These are phyloP conservation scores for Candida patagonica DNA, from an alignment of 805 yeast species.

Conservation along the genomic window DNA sequence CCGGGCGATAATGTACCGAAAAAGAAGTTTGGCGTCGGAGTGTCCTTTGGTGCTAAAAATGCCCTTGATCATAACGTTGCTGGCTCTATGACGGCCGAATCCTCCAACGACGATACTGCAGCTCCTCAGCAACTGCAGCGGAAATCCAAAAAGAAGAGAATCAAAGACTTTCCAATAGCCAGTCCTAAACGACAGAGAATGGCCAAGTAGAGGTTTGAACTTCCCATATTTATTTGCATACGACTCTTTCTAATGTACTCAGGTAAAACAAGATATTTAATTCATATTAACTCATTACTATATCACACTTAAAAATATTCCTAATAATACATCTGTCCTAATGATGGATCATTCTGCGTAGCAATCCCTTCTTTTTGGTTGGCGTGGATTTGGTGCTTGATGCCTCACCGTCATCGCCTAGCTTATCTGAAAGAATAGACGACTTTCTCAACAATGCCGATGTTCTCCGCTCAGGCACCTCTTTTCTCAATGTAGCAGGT, in stretches of 20 bases:
- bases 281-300: no score
- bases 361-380: no score
- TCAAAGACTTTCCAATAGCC: constrained; percentile 3
- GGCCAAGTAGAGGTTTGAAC: neutral
- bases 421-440: no score
- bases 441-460: no score
- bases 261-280: no score
- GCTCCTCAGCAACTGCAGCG: constrained; percentile 4
- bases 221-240: neutral
- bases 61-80: constrained; percentile 4
- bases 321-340: no score
- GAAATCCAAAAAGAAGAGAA: constrained; percentile 5
- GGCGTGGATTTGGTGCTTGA: no score
- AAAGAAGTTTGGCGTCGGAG: constrained; percentile 5
- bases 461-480: no score
- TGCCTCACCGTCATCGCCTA: no score
- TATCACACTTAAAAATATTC: no score
- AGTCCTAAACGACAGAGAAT: constrained; percentile 5
- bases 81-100: constrained; percentile 12
- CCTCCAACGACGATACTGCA: constrained; percentile 16
- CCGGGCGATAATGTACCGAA: neutral
- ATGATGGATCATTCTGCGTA: no score
- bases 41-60: neutral
- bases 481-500: no score
- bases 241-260: neutral